Percentiles rank a stretch among this genome's conserved stretches.
phyloP scores from a whole-genome alignment of 176 grass and related monocot species.

The Bothriochloa decipiens region DNA sequence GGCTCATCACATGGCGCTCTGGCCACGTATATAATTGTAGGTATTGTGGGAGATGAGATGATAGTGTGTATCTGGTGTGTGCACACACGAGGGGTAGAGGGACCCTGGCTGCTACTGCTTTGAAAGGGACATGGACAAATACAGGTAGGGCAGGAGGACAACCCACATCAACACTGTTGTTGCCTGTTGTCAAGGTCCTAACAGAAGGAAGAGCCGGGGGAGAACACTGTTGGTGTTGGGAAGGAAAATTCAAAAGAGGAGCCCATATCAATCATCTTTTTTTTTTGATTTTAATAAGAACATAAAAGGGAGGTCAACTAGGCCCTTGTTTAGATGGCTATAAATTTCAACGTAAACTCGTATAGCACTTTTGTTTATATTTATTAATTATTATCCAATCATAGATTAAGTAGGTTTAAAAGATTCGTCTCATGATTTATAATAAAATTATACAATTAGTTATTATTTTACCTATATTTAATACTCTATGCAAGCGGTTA shows the following conservation, averaged over 20 bases:
- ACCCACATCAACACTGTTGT: background rate
- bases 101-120: background rate
- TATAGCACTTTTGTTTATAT: no score
- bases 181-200: background rate
- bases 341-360: no score
- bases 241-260: background rate
- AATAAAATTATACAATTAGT: no score
- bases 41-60: background rate
- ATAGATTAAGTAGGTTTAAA: no score
- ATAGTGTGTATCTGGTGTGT: slow-evolving; percentile 10
- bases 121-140: slow-evolving; percentile 40
- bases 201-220: background rate
- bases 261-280: background rate
- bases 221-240: slow-evolving; percentile 10
- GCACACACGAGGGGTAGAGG: background rate
- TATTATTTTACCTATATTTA: no score
- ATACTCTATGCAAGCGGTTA: no score
- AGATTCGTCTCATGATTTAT: no score
- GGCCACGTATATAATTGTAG: background rate
- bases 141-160: slow-evolving; percentile 45
- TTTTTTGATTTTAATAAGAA: background rate
- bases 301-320: background rate
- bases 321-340: no score
- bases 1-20: background rate
- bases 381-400: no score